phyloP scores from a whole-genome alignment of 2,329 filamentous ascomycete species.

The Xylaria sp. region DNA sequence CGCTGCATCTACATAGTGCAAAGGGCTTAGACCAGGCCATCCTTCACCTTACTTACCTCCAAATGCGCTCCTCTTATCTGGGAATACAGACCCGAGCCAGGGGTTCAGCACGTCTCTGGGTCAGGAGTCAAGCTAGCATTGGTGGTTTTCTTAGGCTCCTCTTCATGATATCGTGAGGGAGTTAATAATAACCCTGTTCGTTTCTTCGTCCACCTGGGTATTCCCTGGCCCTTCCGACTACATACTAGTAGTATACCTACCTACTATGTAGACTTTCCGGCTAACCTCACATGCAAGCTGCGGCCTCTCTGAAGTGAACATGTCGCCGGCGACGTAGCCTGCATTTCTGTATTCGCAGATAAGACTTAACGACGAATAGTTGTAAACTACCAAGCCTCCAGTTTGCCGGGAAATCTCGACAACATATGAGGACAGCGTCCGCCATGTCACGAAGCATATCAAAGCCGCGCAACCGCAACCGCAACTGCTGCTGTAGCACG shows the following conservation, averaged over 20 bases:
- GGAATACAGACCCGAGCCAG: slow-evolving; percentile 20
- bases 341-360: not conserved
- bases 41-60: slow-evolving; percentile 24
- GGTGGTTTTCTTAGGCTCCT: not conserved
- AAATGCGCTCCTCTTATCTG: slow-evolving; percentile 29
- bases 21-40: not conserved
- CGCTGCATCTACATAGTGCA: slow-evolving; percentile 22
- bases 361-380: not conserved
- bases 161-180: not conserved
- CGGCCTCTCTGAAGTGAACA: too few species aligned
- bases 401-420: not conserved
- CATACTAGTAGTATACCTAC: not conserved
- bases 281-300: too few species aligned
- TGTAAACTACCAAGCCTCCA: too few species aligned
- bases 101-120: slow-evolving; percentile 12
- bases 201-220: too few species aligned
- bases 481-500: too few species aligned
- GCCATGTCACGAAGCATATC: slow-evolving; percentile 5
- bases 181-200: not conserved
- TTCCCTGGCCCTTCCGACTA: not conserved
- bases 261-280: not conserved
- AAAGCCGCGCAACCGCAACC: slow-evolving; percentile 4
- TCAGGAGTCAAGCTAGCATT: slow-evolving; percentile 7
- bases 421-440: not conserved
- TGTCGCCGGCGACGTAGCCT: too few species aligned